Percentiles rank a stretch among this genome's conserved stretches.
Evolutionary conservation across 495 filamentous ascomycete genomes (phyloP).

Genomic region (Aspergillus carlsbadensis): DNA sequence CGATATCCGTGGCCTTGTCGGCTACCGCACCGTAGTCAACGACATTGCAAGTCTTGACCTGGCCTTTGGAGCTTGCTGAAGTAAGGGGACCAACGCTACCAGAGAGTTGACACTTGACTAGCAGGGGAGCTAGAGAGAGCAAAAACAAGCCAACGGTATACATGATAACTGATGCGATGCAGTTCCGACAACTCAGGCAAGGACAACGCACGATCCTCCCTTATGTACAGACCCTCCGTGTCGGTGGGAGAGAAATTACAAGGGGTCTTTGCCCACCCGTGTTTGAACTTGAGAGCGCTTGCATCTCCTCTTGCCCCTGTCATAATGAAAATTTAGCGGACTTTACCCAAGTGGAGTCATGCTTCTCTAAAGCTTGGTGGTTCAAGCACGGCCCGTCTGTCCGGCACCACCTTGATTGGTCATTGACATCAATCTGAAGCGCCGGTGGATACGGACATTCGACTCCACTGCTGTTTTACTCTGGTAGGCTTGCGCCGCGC

Average conservation of each 20-base stretch:
- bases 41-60: conserved; percentile 45
- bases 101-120: conserved; percentile 5
- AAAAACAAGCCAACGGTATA: neutral
- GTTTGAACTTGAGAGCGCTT: conserved; percentile 5
- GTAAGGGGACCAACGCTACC: conserved; percentile 43
- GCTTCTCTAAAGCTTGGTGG: conserved; percentile 2
- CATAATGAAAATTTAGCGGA: neutral
- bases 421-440: neutral
- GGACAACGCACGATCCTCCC: neutral
- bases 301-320: neutral
- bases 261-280: neutral
- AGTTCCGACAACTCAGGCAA: neutral
- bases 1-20: conserved; percentile 47
- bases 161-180: neutral
- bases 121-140: conserved; percentile 1
- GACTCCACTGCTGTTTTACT: too few relatives aligned
- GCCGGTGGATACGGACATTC: too few relatives aligned
- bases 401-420: neutral
- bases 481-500: too few relatives aligned
- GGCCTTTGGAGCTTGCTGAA: conserved; percentile 28
- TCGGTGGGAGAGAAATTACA: neutral
- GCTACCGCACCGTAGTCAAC: conserved; percentile 51
- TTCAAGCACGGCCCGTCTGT: neutral
- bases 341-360: neutral
- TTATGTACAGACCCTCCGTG: neutral